Evolutionary conservation across 2,329 filamentous ascomycete genomes (phyloP).

Genomic region (Colletotrichum cordylinicola): DNA sequence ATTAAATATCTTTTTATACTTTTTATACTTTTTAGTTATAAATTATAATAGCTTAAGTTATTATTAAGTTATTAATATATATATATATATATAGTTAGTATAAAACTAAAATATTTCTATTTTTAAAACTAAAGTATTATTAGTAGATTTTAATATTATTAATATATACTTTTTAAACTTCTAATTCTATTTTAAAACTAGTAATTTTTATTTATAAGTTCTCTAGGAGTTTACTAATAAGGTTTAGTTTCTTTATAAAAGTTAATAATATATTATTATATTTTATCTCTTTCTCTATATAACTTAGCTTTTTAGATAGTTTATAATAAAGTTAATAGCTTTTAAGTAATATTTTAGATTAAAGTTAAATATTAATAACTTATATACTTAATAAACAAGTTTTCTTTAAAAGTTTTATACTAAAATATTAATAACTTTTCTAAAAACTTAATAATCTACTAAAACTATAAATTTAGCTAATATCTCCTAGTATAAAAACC

Average conservation of each 20-base stretch:
- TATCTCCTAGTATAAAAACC: too few relatives aligned
- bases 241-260: neutral
- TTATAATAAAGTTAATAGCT: neutral
- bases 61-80: neutral
- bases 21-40: neutral
- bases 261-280: neutral
- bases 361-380: too few relatives aligned
- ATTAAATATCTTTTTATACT: neutral
- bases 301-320: neutral
- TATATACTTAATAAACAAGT: neutral
- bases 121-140: neutral
- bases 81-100: neutral
- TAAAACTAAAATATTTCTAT: neutral
- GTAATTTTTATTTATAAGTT: neutral
- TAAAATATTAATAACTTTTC: neutral
- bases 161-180: neutral
- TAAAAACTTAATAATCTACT: neutral
- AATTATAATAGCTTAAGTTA: neutral
- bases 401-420: neutral
- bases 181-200: neutral
- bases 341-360: neutral
- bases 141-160: neutral
- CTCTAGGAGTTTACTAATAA: neutral
- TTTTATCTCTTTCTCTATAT: neutral
- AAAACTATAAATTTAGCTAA: neutral